Base-by-base conservation (phyloP, 2,329 filamentous ascomycete genomes). In the Tolypocladium guangdongense region DNA sequence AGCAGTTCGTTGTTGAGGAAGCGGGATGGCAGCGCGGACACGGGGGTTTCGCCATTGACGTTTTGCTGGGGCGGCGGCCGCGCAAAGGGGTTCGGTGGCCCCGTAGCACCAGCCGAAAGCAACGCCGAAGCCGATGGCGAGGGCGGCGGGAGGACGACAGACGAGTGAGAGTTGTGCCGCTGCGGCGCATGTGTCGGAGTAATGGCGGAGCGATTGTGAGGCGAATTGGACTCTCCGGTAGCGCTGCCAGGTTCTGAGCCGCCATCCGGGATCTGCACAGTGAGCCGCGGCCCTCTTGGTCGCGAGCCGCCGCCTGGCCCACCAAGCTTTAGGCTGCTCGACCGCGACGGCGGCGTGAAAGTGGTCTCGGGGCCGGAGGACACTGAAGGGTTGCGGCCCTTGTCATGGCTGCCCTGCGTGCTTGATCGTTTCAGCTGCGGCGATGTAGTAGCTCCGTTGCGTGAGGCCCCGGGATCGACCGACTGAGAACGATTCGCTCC, bases 61-160 rank as follows among this genome's bases (percentile, higher is more conserved):
- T 78, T 82, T 54, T 82, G 77, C 32, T 90, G 88, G 5, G 88
- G 90, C 30, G 85, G 81, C 1, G 92, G 93, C 43, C 92, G 81
- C 8, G 93, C 93, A 68, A 97, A 99, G 0, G 93, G 93, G 67
- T 99, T 99, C 2, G 90, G 90, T 16, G 93, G 93, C 0, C 93
- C 93, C 38, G 86, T 87, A 10, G 93, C 92, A 41, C 93, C 93
- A 0, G 93, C 93, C 49, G 90, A 96, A 53, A 96, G 76, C 7
- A 97, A 76, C 2, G 90, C 83, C 24, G 87, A 87, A 2, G 90
- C 88, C 33, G 90, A 95, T 0, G 93, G 92, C 1, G 93, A 96
- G 0, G 93, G 93, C 8, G 92, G 92, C 20, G 93, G 93, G 7
- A 99, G 77, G 3, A 96, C 89, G 22, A 95, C 84, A 5, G 80